phyloP scores from a whole-genome alignment of 2,329 filamentous ascomycete genomes.

The Fusarium oxysporum region DNA sequence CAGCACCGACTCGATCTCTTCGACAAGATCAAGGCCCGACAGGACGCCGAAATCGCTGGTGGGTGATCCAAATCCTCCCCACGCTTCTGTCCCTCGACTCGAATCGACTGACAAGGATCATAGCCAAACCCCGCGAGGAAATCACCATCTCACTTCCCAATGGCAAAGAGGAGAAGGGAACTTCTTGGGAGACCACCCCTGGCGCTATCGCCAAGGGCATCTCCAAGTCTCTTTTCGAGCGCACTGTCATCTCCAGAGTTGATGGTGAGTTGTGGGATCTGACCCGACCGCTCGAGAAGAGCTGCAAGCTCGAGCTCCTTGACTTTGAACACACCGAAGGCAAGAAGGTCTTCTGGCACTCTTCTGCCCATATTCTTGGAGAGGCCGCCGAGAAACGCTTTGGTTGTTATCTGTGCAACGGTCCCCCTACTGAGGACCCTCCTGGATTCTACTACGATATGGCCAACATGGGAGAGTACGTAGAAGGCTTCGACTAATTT shows the following conservation, averaged over 20 bases:
- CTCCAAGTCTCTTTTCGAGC: conserved; percentile 86
- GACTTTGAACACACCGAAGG: conserved; percentile 75
- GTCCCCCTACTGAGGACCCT: conserved; percentile 84
- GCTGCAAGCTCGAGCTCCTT: conserved; percentile 85
- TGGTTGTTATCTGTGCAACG: conserved; percentile 92
- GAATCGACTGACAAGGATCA: conserved; percentile 51
- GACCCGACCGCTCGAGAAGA: conserved; percentile 87
- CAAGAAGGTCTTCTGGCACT: conserved; percentile 98
- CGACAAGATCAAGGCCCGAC: conserved; percentile 86
- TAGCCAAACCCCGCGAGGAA: conserved; percentile 74
- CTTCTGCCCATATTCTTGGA: conserved; percentile 93
- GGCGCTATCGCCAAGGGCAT: conserved; percentile 81
- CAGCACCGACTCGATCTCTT: conserved; percentile 87
- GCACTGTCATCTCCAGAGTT: conserved; percentile 86
- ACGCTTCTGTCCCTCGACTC: neutral
- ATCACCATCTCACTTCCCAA: conserved; percentile 81
- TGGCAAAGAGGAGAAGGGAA: conserved; percentile 77
- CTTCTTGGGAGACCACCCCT: conserved; percentile 92
- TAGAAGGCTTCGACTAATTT: neutral
- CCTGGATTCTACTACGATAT: conserved; percentile 97
- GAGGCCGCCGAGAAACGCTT: conserved; percentile 93
- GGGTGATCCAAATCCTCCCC: conserved; percentile 36
- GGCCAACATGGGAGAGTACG: conserved; percentile 66
- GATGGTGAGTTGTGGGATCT: conserved; percentile 93
- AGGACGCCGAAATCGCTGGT: conserved; percentile 77